Percentiles rank a stretch among this genome's conserved stretches.
Evolutionary conservation across 2,329 filamentous ascomycete genomes (phyloP).

Genomic region (Corinectria fuckeliana): DNA sequence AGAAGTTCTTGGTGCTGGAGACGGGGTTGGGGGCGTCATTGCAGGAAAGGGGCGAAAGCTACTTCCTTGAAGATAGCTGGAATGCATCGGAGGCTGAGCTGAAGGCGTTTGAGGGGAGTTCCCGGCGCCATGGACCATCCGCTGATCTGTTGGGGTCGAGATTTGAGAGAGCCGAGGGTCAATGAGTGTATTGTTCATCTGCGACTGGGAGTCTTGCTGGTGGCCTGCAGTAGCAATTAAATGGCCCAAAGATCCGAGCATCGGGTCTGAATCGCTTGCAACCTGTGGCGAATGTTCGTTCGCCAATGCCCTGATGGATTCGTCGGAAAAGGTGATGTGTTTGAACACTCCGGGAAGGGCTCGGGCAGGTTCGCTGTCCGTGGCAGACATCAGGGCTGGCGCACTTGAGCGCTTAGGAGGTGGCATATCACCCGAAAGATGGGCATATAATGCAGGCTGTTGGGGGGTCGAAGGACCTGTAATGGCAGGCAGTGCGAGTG

Average conservation of each 20-base stretch:
- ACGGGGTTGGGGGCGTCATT: slow-evolving; percentile 30
- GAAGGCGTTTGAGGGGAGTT: slow-evolving; percentile 12
- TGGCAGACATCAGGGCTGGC: neutral
- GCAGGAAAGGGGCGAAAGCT: neutral
- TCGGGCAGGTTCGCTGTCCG: slow-evolving; percentile 1
- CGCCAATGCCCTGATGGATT: slow-evolving; percentile 18
- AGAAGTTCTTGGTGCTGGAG: slow-evolving; percentile 24
- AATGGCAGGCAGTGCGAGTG: neutral
- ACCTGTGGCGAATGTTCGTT: neutral
- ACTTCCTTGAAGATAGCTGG: neutral
- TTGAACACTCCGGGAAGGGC: slow-evolving; percentile 10
- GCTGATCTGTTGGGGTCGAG: neutral
- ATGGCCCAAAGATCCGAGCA: neutral
- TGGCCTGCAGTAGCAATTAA: neutral
- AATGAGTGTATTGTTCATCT: neutral
- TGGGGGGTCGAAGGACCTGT: neutral
- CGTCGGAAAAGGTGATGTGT: slow-evolving; percentile 19
- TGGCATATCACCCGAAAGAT: neutral
- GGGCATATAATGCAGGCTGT: slow-evolving; percentile 1
- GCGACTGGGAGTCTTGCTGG: neutral
- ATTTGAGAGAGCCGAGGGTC: neutral
- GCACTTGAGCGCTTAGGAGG: neutral
- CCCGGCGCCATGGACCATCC: neutral
- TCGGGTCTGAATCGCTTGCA: neutral
- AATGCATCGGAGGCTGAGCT: neutral